Percentiles rank a stretch among this genome's conserved stretches.
phyloP scores from a whole-genome alignment of 495 filamentous ascomycete species.

The Tuber melanosporum region DNA sequence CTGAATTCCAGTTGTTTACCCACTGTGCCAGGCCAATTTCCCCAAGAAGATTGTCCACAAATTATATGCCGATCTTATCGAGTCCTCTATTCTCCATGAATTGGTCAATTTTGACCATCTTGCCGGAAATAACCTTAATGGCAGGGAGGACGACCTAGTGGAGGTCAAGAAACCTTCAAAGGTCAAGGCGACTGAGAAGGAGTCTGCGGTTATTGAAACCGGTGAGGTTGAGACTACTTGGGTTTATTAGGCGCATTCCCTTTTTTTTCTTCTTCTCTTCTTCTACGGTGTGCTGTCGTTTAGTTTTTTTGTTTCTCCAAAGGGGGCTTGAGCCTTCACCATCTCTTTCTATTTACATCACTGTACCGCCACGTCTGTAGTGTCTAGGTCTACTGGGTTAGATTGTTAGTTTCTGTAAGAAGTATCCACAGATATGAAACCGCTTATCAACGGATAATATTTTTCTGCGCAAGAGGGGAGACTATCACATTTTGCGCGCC shows the following conservation, averaged over 20 bases:
- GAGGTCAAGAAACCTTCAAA: background rate
- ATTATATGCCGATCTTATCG: conserved; percentile 39
- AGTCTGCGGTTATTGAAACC: background rate
- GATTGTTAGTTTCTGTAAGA: background rate
- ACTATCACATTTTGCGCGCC: background rate
- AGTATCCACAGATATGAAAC: too few species aligned
- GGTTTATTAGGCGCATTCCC: background rate
- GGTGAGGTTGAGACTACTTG: background rate
- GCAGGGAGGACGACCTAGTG: background rate
- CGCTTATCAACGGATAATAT: background rate
- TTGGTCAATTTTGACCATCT: conserved; percentile 27
- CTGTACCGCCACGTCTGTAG: background rate
- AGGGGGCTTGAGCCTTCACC: background rate
- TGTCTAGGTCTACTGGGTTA: background rate
- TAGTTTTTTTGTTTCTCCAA: background rate
- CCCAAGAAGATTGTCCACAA: conserved; percentile 22
- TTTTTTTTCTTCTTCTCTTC: background rate
- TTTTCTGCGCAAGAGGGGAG: background rate
- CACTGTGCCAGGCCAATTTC: conserved; percentile 29
- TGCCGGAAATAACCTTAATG: background rate
- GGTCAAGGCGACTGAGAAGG: background rate
- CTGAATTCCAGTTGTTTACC: background rate
- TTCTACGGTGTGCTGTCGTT: background rate
- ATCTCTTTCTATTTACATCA: background rate
- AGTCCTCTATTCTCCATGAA: conserved; percentile 39